Percentiles rank a stretch among this genome's conserved stretches.
Evolutionary conservation across 2,329 filamentous ascomycete genomes (phyloP).

Genomic region (Aphanoascus verrucosus): DNA sequence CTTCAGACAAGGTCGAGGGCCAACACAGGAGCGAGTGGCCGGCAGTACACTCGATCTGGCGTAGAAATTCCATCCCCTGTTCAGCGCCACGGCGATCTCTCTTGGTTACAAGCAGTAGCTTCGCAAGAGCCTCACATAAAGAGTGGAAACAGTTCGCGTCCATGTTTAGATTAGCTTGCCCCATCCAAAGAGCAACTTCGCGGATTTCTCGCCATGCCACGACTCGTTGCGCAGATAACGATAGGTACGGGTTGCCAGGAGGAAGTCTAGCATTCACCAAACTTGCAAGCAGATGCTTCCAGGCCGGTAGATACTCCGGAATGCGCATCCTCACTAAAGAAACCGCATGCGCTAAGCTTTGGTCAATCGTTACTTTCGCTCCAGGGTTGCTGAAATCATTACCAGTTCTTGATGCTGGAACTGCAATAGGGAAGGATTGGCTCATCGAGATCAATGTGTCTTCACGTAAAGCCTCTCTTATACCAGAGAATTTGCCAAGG

Average conservation of each 20-base stretch:
- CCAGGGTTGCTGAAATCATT: background rate
- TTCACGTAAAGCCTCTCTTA: background rate
- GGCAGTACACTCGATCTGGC: background rate
- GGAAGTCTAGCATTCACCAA: conserved; percentile 18
- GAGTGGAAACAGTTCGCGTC: conserved; percentile 10
- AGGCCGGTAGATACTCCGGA: conserved; percentile 26
- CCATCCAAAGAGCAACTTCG: conserved; percentile 28
- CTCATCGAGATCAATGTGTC: background rate
- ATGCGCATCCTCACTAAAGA: conserved; percentile 25
- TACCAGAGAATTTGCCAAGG: conserved; percentile 27
- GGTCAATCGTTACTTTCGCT: conserved; percentile 9
- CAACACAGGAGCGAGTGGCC: background rate
- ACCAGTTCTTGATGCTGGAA: background rate
- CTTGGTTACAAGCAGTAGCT: background rate
- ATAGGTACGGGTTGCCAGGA: background rate
- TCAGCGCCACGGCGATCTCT: conserved; percentile 12
- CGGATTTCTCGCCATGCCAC: conserved; percentile 31
- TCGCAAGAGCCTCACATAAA: conserved; percentile 7
- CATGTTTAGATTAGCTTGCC: conserved; percentile 13
- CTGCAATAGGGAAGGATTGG: conserved; percentile 1
- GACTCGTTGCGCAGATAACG: conserved; percentile 23
- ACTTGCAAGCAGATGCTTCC: conserved; percentile 28
- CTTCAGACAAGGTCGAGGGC: conserved; percentile 20
- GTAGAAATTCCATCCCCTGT: conserved; percentile 4
- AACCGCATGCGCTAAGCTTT: conserved; percentile 29